phyloP scores from a whole-genome alignment of 371 early-diverging fungal species.

The Mortierella sp. region DNA sequence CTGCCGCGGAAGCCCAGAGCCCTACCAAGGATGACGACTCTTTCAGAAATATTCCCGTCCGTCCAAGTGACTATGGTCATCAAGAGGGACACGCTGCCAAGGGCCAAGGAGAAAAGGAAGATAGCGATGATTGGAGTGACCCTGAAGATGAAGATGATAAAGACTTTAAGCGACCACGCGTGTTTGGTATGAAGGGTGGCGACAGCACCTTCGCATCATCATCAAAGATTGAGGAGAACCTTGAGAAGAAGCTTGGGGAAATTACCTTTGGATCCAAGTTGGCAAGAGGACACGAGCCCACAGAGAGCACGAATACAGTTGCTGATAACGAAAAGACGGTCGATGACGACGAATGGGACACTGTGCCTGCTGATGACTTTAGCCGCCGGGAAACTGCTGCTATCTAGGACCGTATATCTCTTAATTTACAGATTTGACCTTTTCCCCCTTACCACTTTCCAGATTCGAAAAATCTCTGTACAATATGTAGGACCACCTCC shows the following conservation, averaged over 20 bases:
- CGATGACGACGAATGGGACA: conserved; percentile 45
- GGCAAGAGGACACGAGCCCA: conserved; percentile 5
- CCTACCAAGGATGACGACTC: conserved; percentile 42
- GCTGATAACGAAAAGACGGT: conserved; percentile 13
- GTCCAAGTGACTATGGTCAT: conserved; percentile 34
- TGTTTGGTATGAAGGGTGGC: conserved; percentile 16
- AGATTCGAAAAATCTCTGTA: background rate
- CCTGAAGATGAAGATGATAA: conserved; percentile 13
- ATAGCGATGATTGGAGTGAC: background rate
- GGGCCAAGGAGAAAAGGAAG: conserved; percentile 3
- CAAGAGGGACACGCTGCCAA: conserved; percentile 8
- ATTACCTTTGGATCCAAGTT: conserved; percentile 21
- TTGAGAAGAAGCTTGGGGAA: conserved; percentile 14
- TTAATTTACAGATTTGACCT: background rate
- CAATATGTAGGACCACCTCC: background rate
- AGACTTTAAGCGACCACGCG: conserved; percentile 26
- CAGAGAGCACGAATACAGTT: background rate
- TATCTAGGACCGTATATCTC: conserved; percentile 13
- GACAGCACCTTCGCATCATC: background rate
- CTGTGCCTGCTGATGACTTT: conserved; percentile 14
- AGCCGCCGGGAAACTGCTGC: conserved; percentile 36
- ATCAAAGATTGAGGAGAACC: background rate
- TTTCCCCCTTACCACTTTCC: no score
- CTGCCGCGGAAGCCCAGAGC: conserved; percentile 22
- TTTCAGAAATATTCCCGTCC: conserved; percentile 25